Evolutionary conservation across 345 rosid species (phyloP).

Genomic region (Erysimum cheiranthoides): DNA sequence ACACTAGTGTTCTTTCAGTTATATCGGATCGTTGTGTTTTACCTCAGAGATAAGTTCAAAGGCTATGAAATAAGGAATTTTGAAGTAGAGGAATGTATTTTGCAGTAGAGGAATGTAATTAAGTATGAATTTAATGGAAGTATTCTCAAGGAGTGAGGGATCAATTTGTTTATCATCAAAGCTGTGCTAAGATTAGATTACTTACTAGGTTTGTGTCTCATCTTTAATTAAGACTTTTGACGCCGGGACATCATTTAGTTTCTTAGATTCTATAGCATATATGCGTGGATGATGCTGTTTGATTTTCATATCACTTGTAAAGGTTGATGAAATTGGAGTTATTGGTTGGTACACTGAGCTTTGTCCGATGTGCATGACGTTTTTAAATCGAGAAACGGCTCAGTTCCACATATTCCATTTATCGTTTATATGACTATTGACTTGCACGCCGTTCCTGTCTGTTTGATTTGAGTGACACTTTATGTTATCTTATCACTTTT

Average conservation of each 20-base stretch:
- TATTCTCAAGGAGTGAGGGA: not conserved
- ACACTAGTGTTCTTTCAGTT: not conserved
- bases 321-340: not conserved
- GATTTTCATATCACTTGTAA: not conserved
- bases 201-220: constrained; percentile 13
- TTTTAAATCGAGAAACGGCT: constrained; percentile 10
- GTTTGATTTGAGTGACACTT: not conserved
- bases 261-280: constrained; percentile 12
- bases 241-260: not conserved
- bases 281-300: not conserved
- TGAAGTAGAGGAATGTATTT: not conserved
- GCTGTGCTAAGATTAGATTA: constrained; percentile 17
- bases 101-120: constrained; percentile 8
- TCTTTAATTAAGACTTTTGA: constrained; percentile 9
- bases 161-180: not conserved
- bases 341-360: not conserved
- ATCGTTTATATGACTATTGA: not conserved
- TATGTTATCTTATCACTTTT: not conserved
- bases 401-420: not conserved
- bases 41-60: too few relatives aligned
- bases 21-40: not conserved
- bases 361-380: not conserved
- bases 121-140: not conserved
- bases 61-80: not conserved
- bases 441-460: not conserved